Evolutionary conservation across 2,329 filamentous ascomycete genomes (phyloP).

Genomic region (Pochonia chlamydosporia): DNA sequence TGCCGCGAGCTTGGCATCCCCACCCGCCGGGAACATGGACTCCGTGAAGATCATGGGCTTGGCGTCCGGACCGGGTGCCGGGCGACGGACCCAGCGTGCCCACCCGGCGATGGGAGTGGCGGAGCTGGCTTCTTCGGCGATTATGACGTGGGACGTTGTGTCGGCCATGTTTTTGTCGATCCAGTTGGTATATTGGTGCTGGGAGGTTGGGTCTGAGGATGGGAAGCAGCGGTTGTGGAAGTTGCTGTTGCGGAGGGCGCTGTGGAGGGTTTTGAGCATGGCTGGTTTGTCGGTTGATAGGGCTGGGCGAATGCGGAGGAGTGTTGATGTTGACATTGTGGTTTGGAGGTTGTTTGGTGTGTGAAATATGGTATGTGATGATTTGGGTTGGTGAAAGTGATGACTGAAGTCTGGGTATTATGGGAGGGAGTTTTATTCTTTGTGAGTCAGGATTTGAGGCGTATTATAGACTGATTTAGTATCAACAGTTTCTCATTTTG

Average conservation of each 20-base stretch:
- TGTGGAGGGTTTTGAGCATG: conserved; percentile 23
- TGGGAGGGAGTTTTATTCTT: too few species aligned
- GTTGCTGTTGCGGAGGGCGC: conserved; percentile 23
- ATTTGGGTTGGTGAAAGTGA: too few species aligned
- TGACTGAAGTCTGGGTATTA: too few species aligned
- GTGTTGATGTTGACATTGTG: not conserved
- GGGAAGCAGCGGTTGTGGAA: conserved; percentile 26
- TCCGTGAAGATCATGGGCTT: conserved; percentile 15
- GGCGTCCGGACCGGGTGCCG: conserved; percentile 10
- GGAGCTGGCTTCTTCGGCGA: conserved; percentile 19
- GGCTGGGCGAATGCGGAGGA: conserved; percentile 29
- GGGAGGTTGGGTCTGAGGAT: conserved; percentile 17
- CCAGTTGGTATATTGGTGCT: conserved; percentile 14
- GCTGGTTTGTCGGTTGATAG: conserved; percentile 23
- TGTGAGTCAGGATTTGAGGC: too few species aligned
- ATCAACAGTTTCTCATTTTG: too few species aligned
- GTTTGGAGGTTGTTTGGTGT: not conserved
- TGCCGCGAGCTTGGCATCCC: conserved; percentile 26
- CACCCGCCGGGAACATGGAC: conserved; percentile 16
- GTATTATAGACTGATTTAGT: too few species aligned
- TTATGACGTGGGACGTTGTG: conserved; percentile 22
- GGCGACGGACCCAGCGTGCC: conserved; percentile 27
- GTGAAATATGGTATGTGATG: too few species aligned
- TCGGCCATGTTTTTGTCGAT: conserved; percentile 19
- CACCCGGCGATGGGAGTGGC: conserved; percentile 21